Evolutionary conservation across 2,329 filamentous ascomycete species (phyloP), one percentile per base, ranked within the genome.

Genomic region (Aureobasidium subglaciale): DNA sequence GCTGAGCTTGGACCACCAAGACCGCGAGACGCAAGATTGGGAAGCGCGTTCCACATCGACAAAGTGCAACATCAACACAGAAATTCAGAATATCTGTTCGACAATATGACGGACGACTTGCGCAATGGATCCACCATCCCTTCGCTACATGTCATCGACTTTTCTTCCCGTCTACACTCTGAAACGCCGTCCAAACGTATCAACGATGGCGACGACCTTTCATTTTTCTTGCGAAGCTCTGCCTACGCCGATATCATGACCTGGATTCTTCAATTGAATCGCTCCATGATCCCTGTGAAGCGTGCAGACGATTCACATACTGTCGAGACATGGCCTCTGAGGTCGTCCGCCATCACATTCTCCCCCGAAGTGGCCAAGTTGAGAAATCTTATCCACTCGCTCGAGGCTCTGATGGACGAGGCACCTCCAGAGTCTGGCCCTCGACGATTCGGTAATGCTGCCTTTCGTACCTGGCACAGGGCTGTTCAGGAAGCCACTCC

Each of bases 201-300:
- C 73, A 80, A 95, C 72, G 88, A 93, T 64, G 86, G 86, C 56
- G 75, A 85, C 58, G 90, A 97, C 76, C 87, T 99, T 55, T 71
- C 81, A 18, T 81, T 80, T 60, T 99, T 97, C 70, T 81, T 95
- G 53, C 80, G 79, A 8, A 90, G 88, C 46, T 82, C 81, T 62
- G 93, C 90, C 41, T 96, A 97, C 72, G 80, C 83, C 57, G 90
- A 96, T 67, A 88, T 99, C 54, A 87, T 89, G 70, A 80, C 82
- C 43, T 97, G 96, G 69, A 75, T 97, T 43, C 78, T 95, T 61
- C 93, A 97, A 72, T 83, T 99, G 46, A 97, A 96, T 70, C 83
- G 86, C 57, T 81, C 91, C 10, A 83, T 97, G 73, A 88, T 92
- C 62, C 91, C 92, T 0, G 76, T 82, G 18, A 84, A 79, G 61